A percentile compares a stretch with the other conserved stretches of the same genome.
phyloP scores from a whole-genome alignment of 1,139 yeast genomes.

The Meyerozyma smithsonii region DNA sequence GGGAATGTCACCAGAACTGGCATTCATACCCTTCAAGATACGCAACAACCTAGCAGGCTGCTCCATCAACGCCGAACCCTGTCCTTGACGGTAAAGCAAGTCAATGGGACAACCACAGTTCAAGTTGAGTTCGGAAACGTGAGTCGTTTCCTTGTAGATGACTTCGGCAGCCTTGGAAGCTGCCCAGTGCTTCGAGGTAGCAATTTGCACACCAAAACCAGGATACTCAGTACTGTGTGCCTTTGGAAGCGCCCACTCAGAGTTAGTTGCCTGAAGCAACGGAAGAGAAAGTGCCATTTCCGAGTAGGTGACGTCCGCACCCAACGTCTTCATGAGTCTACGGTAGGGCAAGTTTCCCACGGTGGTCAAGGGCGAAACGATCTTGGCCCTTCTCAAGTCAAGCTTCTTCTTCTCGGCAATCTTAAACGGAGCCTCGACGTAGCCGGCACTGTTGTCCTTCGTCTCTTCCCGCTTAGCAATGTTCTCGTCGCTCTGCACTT shows the following conservation, averaged over 20 bases:
- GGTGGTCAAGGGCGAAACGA: constrained; percentile 92
- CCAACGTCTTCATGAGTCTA: constrained; percentile 82
- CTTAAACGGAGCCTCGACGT: constrained; percentile 72
- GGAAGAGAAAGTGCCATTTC: constrained; percentile 95
- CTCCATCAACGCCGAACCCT: constrained; percentile 91
- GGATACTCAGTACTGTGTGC: constrained; percentile 81
- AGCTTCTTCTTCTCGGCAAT: constrained; percentile 77
- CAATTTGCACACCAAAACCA: constrained; percentile 91
- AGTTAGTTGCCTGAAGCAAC: constrained; percentile 78
- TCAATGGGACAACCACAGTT: constrained; percentile 99
- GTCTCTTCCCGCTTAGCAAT: constrained; percentile 31
- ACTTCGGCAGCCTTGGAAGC: constrained; percentile 89
- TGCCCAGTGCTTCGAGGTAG: constrained; percentile 90
- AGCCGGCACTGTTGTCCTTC: constrained; percentile 46
- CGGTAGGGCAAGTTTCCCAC: constrained; percentile 97
- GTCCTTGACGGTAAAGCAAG: constrained; percentile 84
- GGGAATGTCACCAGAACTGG: constrained; percentile 84
- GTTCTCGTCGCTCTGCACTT: constrained; percentile 34
- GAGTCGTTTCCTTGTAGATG: constrained; percentile 48
- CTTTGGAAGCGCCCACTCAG: constrained; percentile 97
- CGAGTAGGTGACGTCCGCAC: constrained; percentile 89
- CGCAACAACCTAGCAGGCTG: constrained; percentile 79
- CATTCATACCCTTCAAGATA: constrained; percentile 83
- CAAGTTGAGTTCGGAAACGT: constrained; percentile 75
- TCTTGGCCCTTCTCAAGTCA: constrained; percentile 67